A percentile compares a stretch with the other conserved stretches of the same genome.
phyloP scores from a whole-genome alignment of 768 basidiomycete species.

The Hemileccinum rubropunctum region DNA sequence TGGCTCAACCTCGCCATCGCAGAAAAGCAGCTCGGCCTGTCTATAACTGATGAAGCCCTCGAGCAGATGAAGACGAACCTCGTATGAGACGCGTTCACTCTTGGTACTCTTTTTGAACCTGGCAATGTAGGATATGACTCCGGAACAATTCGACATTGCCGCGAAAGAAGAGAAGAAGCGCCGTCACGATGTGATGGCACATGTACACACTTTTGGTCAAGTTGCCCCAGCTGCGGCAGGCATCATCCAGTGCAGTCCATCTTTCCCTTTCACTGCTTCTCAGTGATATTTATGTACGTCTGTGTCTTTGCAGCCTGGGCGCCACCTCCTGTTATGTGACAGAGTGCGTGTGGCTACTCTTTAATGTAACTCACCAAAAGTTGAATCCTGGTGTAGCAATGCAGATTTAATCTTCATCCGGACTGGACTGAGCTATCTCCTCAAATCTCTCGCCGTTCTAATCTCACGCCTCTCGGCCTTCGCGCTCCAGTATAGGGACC shows the following conservation, averaged over 20 bases:
- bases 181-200: conserved; percentile 99
- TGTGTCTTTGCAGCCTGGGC: conserved; percentile 57
- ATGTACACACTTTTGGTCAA: conserved; percentile 94
- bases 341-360: conserved; percentile 57
- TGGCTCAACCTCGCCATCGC: conserved; percentile 97
- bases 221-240: conserved; percentile 94
- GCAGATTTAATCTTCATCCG: conserved; percentile 98
- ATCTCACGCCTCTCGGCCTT: conserved; percentile 87
- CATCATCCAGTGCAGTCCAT: conserved; percentile 78
- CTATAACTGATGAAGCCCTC: conserved; percentile 87
- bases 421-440: conserved; percentile 77
- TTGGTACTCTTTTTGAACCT: conserved; percentile 4
- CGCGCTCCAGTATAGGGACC: conserved; percentile 78
- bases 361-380: background rate
- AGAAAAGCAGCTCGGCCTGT: conserved; percentile 92
- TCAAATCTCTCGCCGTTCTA: conserved; percentile 84
- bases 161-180: conserved; percentile 96
- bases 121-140: conserved; percentile 66
- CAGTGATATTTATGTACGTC: conserved; percentile 9
- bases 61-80: conserved; percentile 93
- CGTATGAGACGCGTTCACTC: conserved; percentile 37
- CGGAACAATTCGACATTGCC: conserved; percentile 87
- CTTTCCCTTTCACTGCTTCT: conserved; percentile 6
- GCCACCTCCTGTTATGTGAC: conserved; percentile 99
- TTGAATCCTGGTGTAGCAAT: conserved; percentile 56